phyloP scores from a whole-genome alignment of 2,329 filamentous ascomycete species.

The Clonostachys chloroleuca region DNA sequence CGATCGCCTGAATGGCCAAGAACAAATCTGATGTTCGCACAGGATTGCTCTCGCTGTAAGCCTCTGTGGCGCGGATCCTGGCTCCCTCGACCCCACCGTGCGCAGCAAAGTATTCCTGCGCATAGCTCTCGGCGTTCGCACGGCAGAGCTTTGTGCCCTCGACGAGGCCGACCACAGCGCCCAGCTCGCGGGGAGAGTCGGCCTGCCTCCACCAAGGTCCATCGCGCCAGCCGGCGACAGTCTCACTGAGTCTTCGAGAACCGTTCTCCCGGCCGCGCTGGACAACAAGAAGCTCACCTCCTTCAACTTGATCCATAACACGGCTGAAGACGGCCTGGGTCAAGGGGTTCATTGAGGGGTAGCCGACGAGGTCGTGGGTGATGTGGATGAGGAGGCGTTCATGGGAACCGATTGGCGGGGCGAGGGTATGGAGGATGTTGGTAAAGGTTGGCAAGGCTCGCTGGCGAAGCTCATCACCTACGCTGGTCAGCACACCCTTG shows the following conservation, averaged over 20 bases:
- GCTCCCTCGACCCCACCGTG: constrained; percentile 78
- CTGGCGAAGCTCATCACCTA: constrained; percentile 81
- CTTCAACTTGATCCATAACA: constrained; percentile 99
- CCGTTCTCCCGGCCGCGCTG: constrained; percentile 87
- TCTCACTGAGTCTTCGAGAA: constrained; percentile 57
- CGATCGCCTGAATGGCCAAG: constrained; percentile 87
- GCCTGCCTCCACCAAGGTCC: constrained; percentile 92
- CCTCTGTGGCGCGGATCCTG: constrained; percentile 73
- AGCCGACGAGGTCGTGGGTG: constrained; percentile 91
- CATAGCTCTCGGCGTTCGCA: constrained; percentile 84
- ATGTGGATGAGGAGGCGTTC: constrained; percentile 97
- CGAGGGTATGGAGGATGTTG: constrained; percentile 89
- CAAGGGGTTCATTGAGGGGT: constrained; percentile 88
- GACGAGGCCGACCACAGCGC: constrained; percentile 71
- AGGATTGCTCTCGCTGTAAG: constrained; percentile 79
- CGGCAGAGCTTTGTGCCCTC: constrained; percentile 91
- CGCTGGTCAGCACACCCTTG: not conserved
- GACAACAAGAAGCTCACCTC: constrained; percentile 88
- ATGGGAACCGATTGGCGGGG: constrained; percentile 93
- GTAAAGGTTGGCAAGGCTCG: constrained; percentile 93
- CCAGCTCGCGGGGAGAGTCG: constrained; percentile 68
- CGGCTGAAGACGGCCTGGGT: constrained; percentile 89
- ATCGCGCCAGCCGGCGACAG: constrained; percentile 74
- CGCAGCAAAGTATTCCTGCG: constrained; percentile 75
- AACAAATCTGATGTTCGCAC: constrained; percentile 93